Percentiles rank a stretch among this genome's conserved stretches.
These are phyloP conservation scores for Asterochloris erici DNA, from an alignment of 139 green algal species.

Conservation along the genomic window DNA sequence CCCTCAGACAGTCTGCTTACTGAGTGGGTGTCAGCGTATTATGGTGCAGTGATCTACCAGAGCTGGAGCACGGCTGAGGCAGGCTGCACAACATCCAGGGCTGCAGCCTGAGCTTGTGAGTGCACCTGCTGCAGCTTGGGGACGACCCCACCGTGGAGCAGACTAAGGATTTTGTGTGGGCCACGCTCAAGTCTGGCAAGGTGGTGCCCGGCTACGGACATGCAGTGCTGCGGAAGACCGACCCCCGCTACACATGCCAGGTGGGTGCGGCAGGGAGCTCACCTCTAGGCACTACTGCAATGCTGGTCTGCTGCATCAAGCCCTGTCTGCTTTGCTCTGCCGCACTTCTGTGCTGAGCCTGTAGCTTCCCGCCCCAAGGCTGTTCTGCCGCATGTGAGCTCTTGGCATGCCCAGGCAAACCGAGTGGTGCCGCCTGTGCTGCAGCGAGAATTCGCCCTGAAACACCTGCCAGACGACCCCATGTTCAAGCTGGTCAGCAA, in stretches of 20 bases:
- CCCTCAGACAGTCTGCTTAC: not conserved
- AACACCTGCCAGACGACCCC: conserved; percentile 91
- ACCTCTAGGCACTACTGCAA: not conserved
- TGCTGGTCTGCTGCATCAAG: not conserved
- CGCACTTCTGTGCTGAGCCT: too few relatives aligned
- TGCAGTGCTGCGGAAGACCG: conserved; percentile 95
- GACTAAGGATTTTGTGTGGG: conserved; percentile 82
- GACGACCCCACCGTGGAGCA: conserved; percentile 75
- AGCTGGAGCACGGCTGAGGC: not conserved
- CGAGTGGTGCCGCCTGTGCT: not conserved
- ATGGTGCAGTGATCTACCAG: too few relatives aligned
- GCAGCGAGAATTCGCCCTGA: conserved; percentile 90
- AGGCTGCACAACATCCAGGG: not conserved
- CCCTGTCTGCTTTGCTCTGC: not conserved
- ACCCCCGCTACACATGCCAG: conserved; percentile 94
- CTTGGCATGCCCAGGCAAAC: too few relatives aligned
- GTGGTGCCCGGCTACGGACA: conserved; percentile 97
- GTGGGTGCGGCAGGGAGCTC: conserved; percentile 20
- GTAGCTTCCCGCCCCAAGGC: not conserved
- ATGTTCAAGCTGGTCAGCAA: conserved; percentile 89
- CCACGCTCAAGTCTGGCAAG: conserved; percentile 91
- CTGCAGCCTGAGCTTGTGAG: not conserved
- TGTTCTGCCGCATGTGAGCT: not conserved
- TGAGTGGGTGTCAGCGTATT: not conserved
- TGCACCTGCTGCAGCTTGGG: conserved; percentile 61